Evolutionary conservation across 331 rosid genomes (phyloP), one percentile per base, ranked within the genome.

Genomic region (Malus hybrid): DNA sequence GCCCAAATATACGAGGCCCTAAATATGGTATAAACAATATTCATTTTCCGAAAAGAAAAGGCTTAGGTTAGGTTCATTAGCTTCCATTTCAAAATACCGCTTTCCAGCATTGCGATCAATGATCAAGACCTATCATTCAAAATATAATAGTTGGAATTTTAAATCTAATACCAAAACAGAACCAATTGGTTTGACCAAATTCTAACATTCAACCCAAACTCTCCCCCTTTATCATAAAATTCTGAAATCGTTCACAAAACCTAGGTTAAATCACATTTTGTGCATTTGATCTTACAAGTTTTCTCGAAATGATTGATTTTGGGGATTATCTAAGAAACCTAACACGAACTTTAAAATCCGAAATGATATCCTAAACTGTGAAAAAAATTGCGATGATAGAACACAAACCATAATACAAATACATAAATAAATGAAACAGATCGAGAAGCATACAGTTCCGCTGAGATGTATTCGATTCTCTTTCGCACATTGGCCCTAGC

Each of bases 401-500:
- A n/a, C 39, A 20, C 19, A 54, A 24, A 52, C 31, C 31, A 22
- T 8, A 62, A 81, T 50, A 71, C 50, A 42, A 81, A 46, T 63
- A 32, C 55, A 75, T 27, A 36, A 28, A 81, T 11, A 33, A 60
- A 13, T 9, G 52, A 72, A 67, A 42, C 67, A 61, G 79, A 44
- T 44, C 50, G 50, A 61, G 79, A 76, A 71, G 36, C 89, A 76
- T 86, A 95, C 99, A 95, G 80, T 89, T 95, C 98, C 33, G 97
- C 98, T 27, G 97, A 84, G 62, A 95, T 95, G 88, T 95, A 95
- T 33, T 92, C 98, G 19, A 95, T 92, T 87, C 99, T 85, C 89
- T 95, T 95, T 85, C 90, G 93, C 76, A 95, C 99, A 77, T 95
- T 92, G 0, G 96, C 97, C 71, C 91, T 89, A 31, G 98, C 99